A percentile compares a stretch with the other conserved stretches of the same genome.
phyloP scores from a whole-genome alignment of 2,329 filamentous ascomycete genomes.

The Acrodontium crateriforme region DNA sequence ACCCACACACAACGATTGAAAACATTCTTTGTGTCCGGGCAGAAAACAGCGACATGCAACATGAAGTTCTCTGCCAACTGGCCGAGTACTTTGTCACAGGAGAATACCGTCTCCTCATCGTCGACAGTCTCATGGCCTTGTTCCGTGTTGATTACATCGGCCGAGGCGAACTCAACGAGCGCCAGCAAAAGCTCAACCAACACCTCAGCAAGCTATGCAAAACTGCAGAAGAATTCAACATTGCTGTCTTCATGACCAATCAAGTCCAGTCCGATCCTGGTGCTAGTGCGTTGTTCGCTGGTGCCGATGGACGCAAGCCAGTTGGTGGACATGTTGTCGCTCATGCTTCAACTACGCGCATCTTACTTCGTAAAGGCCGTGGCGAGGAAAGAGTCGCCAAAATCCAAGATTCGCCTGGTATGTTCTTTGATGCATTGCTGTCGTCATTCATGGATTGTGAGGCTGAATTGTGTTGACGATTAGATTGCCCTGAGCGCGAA shows the following conservation, averaged over 20 bases:
- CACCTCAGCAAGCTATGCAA: slow-evolving; percentile 50
- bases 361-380: slow-evolving; percentile 53
- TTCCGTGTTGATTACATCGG: slow-evolving; percentile 55
- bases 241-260: slow-evolving; percentile 52
- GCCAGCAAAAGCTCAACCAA: slow-evolving; percentile 53
- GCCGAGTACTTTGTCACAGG: slow-evolving; percentile 47
- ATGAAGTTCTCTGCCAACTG: slow-evolving; percentile 49
- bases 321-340: slow-evolving; percentile 55
- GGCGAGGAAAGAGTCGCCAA: slow-evolving; percentile 59
- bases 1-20: slow-evolving; percentile 46
- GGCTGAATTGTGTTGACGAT: slow-evolving; percentile 12
- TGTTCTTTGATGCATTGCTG: background rate
- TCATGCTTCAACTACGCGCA: slow-evolving; percentile 52
- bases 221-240: slow-evolving; percentile 58
- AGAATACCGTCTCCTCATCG: slow-evolving; percentile 51
- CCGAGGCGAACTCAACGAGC: slow-evolving; percentile 52
- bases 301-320: slow-evolving; percentile 54
- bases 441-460: background rate
- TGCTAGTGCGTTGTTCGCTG: slow-evolving; percentile 52
- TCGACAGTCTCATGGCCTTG: slow-evolving; percentile 58
- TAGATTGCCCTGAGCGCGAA: slow-evolving; percentile 54
- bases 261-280: slow-evolving; percentile 60
- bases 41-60: slow-evolving; percentile 52
- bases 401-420: slow-evolving; percentile 53
- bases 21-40: slow-evolving; percentile 54